phyloP scores from a whole-genome alignment of 2,329 filamentous ascomycete species.

The Myrmaecium sp. region DNA sequence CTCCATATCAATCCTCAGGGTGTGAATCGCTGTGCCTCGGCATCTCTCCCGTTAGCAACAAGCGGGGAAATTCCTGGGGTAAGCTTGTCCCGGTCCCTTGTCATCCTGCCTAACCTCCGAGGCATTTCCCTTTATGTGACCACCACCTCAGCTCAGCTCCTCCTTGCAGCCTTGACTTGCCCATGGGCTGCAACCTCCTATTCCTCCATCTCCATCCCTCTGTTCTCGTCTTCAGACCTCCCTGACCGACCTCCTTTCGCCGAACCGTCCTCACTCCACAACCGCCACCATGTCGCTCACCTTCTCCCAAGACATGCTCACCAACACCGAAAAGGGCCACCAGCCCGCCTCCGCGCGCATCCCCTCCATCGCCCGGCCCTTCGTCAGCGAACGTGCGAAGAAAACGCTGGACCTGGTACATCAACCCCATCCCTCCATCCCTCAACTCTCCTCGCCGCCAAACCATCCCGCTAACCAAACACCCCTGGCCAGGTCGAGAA shows the following conservation, averaged over 20 bases:
- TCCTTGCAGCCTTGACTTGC: too few species aligned
- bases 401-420: constrained; percentile 60
- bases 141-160: too few species aligned
- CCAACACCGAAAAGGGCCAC: constrained; percentile 19
- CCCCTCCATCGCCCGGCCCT: constrained; percentile 39
- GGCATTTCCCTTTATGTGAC: too few species aligned
- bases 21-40: too few species aligned
- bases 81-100: too few species aligned
- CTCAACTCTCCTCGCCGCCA: not conserved
- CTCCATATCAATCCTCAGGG: too few species aligned
- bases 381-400: constrained; percentile 71
- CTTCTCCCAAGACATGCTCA: constrained; percentile 10
- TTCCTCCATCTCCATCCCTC: constrained; percentile 2
- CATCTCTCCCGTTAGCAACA: too few species aligned
- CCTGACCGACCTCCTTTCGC: too few species aligned
- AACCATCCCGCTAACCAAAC: constrained; percentile 25
- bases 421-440: not conserved
- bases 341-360: constrained; percentile 36
- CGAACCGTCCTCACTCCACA: too few species aligned
- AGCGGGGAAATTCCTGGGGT: too few species aligned
- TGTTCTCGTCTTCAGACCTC: not conserved
- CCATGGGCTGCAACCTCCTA: too few species aligned
- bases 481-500: constrained; percentile 50
- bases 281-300: constrained; percentile 2
- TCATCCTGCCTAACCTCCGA: too few species aligned